Percentiles rank a stretch among this genome's conserved stretches.
Evolutionary conservation across 257 asterid genomes (phyloP).

Genomic region (Salvia hispanica): DNA sequence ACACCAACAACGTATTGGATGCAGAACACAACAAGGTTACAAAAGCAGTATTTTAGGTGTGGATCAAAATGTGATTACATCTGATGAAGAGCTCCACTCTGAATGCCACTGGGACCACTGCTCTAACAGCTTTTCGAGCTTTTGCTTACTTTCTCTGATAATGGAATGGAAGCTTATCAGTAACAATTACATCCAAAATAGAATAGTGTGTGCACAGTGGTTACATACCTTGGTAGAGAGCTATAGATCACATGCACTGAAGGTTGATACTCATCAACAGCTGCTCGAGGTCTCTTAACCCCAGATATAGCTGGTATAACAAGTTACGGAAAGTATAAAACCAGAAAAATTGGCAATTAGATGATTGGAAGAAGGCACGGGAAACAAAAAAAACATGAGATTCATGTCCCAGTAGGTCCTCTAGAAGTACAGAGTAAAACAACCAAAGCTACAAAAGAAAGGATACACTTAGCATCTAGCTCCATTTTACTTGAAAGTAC

Average conservation of each 20-base stretch:
- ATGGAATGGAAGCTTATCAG: slow-evolving; percentile 29
- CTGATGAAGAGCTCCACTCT: slow-evolving; percentile 55
- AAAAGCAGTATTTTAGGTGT: slow-evolving; percentile 7
- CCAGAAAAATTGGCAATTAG: slow-evolving; percentile 24
- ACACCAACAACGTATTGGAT: neutral
- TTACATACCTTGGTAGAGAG: slow-evolving; percentile 72
- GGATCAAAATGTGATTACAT: slow-evolving; percentile 47
- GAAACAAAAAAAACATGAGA: slow-evolving; percentile 5
- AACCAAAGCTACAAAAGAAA: slow-evolving; percentile 25
- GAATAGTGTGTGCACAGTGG: slow-evolving; percentile 17
- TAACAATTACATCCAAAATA: slow-evolving; percentile 12
- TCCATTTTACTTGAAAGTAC: slow-evolving; percentile 37
- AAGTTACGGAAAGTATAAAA: slow-evolving; percentile 47
- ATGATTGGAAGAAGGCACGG: slow-evolving; percentile 20
- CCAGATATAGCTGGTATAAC: slow-evolving; percentile 61
- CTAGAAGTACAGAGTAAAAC: slow-evolving; percentile 14
- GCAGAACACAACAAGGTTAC: slow-evolving; percentile 1
- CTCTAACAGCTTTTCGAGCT: slow-evolving; percentile 82
- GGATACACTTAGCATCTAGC: slow-evolving; percentile 60
- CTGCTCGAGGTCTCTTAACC: slow-evolving; percentile 75
- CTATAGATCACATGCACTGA: slow-evolving; percentile 74
- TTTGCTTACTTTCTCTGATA: slow-evolving; percentile 83
- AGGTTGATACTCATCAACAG: slow-evolving; percentile 68
- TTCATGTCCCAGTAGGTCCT: slow-evolving; percentile 12
- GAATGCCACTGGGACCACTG: slow-evolving; percentile 96